Conservation (phyloP, 2,329 filamentous ascomycete genomes). For the Fusarium continuum region DNA sequence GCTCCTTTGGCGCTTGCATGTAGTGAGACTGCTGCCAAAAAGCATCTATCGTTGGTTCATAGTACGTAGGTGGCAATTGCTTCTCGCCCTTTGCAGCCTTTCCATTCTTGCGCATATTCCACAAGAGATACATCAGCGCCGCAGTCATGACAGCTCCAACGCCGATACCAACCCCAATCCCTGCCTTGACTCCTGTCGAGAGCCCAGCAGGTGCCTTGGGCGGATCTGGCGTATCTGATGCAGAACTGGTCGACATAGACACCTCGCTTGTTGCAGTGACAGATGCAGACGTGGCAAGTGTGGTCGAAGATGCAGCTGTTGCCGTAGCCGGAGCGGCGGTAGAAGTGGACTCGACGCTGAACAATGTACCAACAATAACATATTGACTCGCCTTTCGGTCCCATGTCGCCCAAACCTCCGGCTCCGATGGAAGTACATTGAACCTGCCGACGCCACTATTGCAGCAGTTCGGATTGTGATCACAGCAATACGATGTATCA, state of each 20-base stretch:
- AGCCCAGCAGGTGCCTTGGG: not conserved
- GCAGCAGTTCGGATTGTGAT: constrained; percentile 37
- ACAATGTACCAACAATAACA: constrained; percentile 27
- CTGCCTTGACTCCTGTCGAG: constrained; percentile 8
- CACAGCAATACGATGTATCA: constrained; percentile 41
- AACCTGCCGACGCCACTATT: constrained; percentile 42
- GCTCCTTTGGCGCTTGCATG: not conserved
- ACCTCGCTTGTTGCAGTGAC: not conserved
- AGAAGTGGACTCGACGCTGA: not conserved
- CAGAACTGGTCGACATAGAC: not conserved
- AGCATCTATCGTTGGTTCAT: not conserved
- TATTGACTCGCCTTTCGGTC: constrained; percentile 26
- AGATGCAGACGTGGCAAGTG: not conserved
- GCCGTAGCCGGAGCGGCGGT: not conserved
- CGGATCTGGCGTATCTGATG: not conserved
- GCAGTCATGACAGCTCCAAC: constrained; percentile 1
- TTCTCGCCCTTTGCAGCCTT: not conserved
- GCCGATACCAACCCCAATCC: constrained; percentile 22
- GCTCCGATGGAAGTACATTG: constrained; percentile 35
- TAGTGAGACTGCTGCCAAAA: constrained; percentile 18
- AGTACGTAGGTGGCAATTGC: not conserved
- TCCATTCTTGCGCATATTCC: constrained; percentile 21
- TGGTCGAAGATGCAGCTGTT: not conserved
- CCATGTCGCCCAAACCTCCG: constrained; percentile 36
- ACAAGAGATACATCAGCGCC: constrained; percentile 17